Evolutionary conservation across 805 yeast genomes (phyloP), one percentile per base, ranked within the genome.

Genomic region (Yamadazyma paraphyllophila): DNA sequence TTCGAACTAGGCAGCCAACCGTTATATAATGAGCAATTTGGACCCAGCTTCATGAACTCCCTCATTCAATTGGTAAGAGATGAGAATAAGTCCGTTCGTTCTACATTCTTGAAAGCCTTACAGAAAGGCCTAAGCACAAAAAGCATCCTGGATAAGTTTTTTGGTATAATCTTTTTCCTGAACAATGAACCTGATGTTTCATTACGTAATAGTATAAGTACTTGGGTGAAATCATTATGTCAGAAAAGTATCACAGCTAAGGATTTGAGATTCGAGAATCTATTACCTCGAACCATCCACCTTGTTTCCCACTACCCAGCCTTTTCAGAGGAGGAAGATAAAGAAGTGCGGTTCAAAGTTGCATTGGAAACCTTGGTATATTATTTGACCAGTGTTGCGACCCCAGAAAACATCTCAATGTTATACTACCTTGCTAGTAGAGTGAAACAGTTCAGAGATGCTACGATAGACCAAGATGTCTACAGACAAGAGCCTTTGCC

Each of bases 381-480:
- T 60, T 85, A 73, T 48, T 60, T 88, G 41, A 82, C 77, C 33
- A 58, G 77, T 3, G 75, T 88, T 38, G 83, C 84, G 0, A 80
- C 74, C 2, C 74, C 77, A 37, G 83, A 82, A 26, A 91, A 89
- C 54, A 69, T 86, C 30, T 84, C 92, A 6, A 61, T 88, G 47
- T 61, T 90, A 5, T 89, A 80, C 58, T 89, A 90, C 60, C 67
- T 88, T 41, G 81, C 94, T 0, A 85, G 85, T 47, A 74, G 96
- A 44, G 76, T 88, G 14, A 89, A 88, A 59, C 95, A 88, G 60
- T 85, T 82, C 55, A 73, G 81, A 42, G 96, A 88, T 65, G 75
- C 73, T 39, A 71, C 50, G 17, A 53, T 69, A 3, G 74, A 67
- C 4, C 68, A 65, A 4, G 60, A 56, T 0, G 15, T 49, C 4